Percentiles rank a stretch among this genome's conserved stretches.
Evolutionary conservation across 1,139 yeast genomes (phyloP).

Genomic region (Hyphopichia khmerensis): DNA sequence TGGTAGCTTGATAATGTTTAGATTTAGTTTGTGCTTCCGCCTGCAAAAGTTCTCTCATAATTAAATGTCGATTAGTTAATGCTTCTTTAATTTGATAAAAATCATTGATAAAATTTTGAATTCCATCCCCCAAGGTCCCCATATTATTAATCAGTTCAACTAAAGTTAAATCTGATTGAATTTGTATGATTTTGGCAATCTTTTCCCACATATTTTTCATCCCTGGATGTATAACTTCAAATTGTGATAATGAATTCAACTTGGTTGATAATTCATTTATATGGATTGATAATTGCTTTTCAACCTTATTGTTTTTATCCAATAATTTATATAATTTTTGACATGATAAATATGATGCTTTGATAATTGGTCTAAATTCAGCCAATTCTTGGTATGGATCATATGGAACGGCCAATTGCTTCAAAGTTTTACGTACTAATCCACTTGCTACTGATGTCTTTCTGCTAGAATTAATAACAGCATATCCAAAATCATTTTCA

Average conservation of each 20-base stretch:
- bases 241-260: conserved; percentile 46
- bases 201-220: conserved; percentile 84
- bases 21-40: conserved; percentile 74
- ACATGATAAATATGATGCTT: conserved; percentile 64
- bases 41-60: conserved; percentile 82
- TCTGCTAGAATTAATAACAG: conserved; percentile 58
- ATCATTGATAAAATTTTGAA: conserved; percentile 64
- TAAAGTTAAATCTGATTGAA: conserved; percentile 75
- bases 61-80: conserved; percentile 82
- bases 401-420: conserved; percentile 88
- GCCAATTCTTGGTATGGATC: conserved; percentile 83
- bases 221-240: conserved; percentile 57
- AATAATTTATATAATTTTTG: conserved; percentile 57
- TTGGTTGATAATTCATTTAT: conserved; percentile 67
- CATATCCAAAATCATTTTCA: conserved; percentile 83
- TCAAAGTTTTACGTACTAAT: conserved; percentile 78
- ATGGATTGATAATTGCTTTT: conserved; percentile 56
- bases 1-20: conserved; percentile 72
- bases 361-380: conserved; percentile 81
- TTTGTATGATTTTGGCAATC: conserved; percentile 64
- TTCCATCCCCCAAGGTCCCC: conserved; percentile 77
- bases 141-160: conserved; percentile 71
- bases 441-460: conserved; percentile 75
- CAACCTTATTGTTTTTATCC: conserved; percentile 53
- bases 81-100: conserved; percentile 90